Evolutionary conservation across 495 filamentous ascomycete genomes (phyloP).

Genomic region (Penicilliopsis zonata): DNA sequence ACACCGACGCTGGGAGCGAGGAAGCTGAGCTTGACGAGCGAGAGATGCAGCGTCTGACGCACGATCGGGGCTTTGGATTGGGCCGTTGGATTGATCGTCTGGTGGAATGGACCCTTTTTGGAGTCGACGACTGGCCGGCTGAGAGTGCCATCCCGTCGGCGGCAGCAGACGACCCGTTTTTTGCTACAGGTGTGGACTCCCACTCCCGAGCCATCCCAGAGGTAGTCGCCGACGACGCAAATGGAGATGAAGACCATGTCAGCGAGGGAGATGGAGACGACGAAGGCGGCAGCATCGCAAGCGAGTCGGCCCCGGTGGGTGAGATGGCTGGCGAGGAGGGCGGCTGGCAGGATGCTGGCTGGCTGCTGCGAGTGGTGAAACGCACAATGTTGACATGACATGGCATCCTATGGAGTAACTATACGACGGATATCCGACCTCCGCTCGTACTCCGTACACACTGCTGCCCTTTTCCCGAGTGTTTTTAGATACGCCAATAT

Average conservation of each 20-base stretch:
- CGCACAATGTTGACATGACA: conserved; percentile 43
- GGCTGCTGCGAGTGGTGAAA: conserved; percentile 67
- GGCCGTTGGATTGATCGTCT: conserved; percentile 64
- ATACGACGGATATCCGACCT: too few species aligned
- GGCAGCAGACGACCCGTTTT: too few species aligned
- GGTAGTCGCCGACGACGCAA: conserved; percentile 17
- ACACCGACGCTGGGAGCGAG: conserved; percentile 9
- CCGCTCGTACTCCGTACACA: too few species aligned
- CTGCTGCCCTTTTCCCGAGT: too few species aligned
- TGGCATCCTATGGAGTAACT: background rate
- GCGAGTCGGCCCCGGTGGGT: conserved; percentile 11
- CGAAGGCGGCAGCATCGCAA: conserved; percentile 14
- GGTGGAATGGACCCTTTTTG: conserved; percentile 67
- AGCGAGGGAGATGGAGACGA: conserved; percentile 8
- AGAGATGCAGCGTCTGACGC: conserved; percentile 31
- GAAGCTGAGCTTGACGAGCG: conserved; percentile 33
- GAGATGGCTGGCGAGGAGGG: conserved; percentile 38
- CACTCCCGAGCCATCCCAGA: background rate
- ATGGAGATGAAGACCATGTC: conserved; percentile 4
- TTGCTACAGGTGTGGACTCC: too few species aligned
- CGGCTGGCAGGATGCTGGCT: conserved; percentile 75
- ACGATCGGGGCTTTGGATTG: conserved; percentile 53
- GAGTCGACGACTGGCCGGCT: conserved; percentile 45
- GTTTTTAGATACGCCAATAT: too few species aligned
- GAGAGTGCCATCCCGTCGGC: conserved; percentile 1